Evolutionary conservation across 768 basidiomycete genomes (phyloP), one percentile per base, ranked within the genome.

Genomic region (Rhodotorula graminis): DNA sequence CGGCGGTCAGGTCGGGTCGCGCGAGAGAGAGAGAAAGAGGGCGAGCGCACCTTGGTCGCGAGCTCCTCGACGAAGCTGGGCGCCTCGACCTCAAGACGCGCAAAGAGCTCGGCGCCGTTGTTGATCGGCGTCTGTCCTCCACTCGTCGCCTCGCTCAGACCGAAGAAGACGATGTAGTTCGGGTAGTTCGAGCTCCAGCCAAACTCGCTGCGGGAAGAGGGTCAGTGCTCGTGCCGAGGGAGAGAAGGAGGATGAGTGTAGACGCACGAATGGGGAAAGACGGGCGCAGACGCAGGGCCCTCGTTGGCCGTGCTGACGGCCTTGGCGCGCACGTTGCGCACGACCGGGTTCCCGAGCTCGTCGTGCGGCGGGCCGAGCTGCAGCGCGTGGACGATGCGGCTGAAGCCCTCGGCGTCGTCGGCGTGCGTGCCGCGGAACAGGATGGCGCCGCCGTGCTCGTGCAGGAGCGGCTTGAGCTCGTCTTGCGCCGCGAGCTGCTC

Each of bases 111-210:
- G 25, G 57, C 52, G 15, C 40, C 42, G 9, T 29, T 42, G 46
- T 65, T 61, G 53, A 71, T 65, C 29, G 70, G 70, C n/a, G 70
- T 71, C 46, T 65, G 64, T 0, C 70, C 70, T n/a, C 70, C 63
- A 2, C 23, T 31, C 10, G 21, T n/a, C 3, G 64, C 63, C 14
- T 52, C 19, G 5, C 25, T 15, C 9, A 52, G 57, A 33, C 64
- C 61, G 52, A 65, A 65, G 52, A 71, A 71, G 52, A 55, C 50
- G n/a, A 71, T 47, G 52, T 44, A 65, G 31, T 52, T 33, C 10
- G 70, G 70, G 52, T 64, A 71, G 57, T 65, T 64, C 3, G 52
- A 11, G 16, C 29, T 47, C 59, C 70, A 64, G 42, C 70, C 70
- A 46, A 64, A 65, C 46, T 65, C n/a, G 21, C 33, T 33, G 23